These are phyloP conservation scores for Rhynchosporium graminicola DNA, from an alignment of 2,329 filamentous ascomycete genomes.

Conservation along the genomic window DNA sequence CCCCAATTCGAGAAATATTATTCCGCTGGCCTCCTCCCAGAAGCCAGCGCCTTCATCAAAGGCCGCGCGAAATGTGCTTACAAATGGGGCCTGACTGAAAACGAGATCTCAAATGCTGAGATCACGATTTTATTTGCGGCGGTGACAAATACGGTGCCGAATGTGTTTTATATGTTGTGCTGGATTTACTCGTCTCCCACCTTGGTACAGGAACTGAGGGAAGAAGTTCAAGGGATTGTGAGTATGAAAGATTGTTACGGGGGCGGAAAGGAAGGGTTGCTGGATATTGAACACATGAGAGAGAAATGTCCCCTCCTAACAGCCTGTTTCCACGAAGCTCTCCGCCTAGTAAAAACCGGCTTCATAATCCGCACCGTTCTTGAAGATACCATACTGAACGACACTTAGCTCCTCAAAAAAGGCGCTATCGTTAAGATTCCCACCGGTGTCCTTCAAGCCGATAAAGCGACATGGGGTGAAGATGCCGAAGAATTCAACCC, in stretches of 20 bases:
- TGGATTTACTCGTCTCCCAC: conserved; percentile 39
- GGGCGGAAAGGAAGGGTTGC: conserved; percentile 24
- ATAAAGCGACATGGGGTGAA: conserved; percentile 46
- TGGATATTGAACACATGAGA: conserved; percentile 44
- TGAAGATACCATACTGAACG: conserved; percentile 45
- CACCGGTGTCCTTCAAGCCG: conserved; percentile 45
- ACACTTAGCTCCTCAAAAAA: conserved; percentile 47
- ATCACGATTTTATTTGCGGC: conserved; percentile 37
- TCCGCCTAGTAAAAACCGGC: conserved; percentile 45
- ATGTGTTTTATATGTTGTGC: conserved; percentile 43
- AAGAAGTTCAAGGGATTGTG: conserved; percentile 36
- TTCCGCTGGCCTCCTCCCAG: conserved; percentile 14
- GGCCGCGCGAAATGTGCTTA: conserved; percentile 15
- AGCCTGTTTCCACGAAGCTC: conserved; percentile 47
- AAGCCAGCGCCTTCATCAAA: conserved; percentile 20
- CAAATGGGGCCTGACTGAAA: conserved; percentile 14
- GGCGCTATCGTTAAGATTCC: conserved; percentile 46
- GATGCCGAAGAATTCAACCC: conserved; percentile 46
- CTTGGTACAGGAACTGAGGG: conserved; percentile 35
- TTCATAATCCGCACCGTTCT: conserved; percentile 44
- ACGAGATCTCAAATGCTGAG: conserved; percentile 33
- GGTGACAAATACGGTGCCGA: conserved; percentile 43
- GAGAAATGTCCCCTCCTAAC: conserved; percentile 45
- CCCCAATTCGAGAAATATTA: conserved; percentile 23
- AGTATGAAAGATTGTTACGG: conserved; percentile 4